Base-by-base conservation (phyloP, 345 rosid genomes). In the Euphorbia peplus region DNA sequence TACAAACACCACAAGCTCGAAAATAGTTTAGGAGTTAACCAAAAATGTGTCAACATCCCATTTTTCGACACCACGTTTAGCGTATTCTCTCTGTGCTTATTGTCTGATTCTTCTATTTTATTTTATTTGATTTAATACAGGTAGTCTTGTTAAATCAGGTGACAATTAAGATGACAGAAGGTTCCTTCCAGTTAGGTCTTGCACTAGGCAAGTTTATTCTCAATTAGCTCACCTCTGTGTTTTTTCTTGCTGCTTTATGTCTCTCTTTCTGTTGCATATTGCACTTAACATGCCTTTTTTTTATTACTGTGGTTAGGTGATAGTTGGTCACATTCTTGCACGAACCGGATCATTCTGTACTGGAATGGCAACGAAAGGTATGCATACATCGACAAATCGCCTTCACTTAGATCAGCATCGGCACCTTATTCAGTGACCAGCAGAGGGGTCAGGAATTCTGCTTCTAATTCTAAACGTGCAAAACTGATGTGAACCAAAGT, bases 321-420 rank as follows among this genome's bases (percentile, higher is more conserved):
- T 75, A 88, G 96, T 82, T 93, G 98, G 98, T 90, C 98, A 41
- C 95, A 91, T 76, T 86, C 86, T 3, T 93, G 92, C 83, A 90
- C 98, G 12, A 89, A 87, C 77, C 81, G 98, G 75, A 65, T 90
- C 50, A 87, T 90, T 79, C 64, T 95, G 63, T 87, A 88, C 75
- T 95, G 99, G 97, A 88, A 90, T 54, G 89, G 87, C 54, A 83
- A 91, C 60, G 92, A 93, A 55, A 82, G 96, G 24, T 80, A 74
- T 53, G 97, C 97, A 4, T 81, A 87, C 57, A 84, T 90, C 1
- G 93, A 90, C 75, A 91, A 93, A 81, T 91, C 99, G 5, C 97
- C 96, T 48, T 87, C 89, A 41, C 97, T 93, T 52, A 80, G 72
- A 60, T 84, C 93, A 59, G 89, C 93, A 32, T 84, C 97, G 3